These are phyloP conservation scores for Nevesoporus exiguus DNA, from an alignment of 768 basidiomycete species.

Conservation along the genomic window DNA sequence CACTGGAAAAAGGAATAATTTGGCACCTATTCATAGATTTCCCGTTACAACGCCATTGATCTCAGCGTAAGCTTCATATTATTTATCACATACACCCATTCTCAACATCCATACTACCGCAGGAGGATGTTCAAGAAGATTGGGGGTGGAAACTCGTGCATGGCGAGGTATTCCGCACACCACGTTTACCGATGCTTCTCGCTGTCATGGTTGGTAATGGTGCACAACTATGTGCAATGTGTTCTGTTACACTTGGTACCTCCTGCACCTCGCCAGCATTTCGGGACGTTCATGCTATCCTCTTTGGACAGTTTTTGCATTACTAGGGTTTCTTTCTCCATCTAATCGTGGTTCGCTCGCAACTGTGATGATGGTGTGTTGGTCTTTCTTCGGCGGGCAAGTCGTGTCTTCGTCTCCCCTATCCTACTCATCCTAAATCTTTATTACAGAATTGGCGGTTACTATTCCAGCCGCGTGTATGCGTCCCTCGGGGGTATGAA, in stretches of 20 bases:
- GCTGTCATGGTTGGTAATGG: conserved; percentile 85
- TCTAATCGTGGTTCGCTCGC: conserved; percentile 93
- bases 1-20: not conserved
- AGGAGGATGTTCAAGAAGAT: conserved; percentile 97
- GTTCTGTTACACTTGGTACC: conserved; percentile 77
- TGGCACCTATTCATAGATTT: conserved; percentile 12
- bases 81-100: not conserved
- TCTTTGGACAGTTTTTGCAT: conserved; percentile 67
- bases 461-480: conserved; percentile 81
- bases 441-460: conserved; percentile 71
- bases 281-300: conserved; percentile 3
- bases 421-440: not conserved
- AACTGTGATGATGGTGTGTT: conserved; percentile 64
- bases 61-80: conserved; percentile 57
- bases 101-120: not conserved
- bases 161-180: conserved; percentile 91
- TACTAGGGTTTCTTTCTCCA: conserved; percentile 91
- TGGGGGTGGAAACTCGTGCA: conserved; percentile 99
- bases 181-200: conserved; percentile 69
- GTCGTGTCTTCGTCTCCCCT: conserved; percentile 12
- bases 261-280: not conserved
- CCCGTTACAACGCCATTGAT: conserved; percentile 91
- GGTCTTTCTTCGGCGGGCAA: conserved; percentile 89
- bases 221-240: conserved; percentile 67
- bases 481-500: conserved; percentile 68